phyloP scores from a whole-genome alignment of 768 basidiomycete genomes.

The Obba rivulosa region DNA sequence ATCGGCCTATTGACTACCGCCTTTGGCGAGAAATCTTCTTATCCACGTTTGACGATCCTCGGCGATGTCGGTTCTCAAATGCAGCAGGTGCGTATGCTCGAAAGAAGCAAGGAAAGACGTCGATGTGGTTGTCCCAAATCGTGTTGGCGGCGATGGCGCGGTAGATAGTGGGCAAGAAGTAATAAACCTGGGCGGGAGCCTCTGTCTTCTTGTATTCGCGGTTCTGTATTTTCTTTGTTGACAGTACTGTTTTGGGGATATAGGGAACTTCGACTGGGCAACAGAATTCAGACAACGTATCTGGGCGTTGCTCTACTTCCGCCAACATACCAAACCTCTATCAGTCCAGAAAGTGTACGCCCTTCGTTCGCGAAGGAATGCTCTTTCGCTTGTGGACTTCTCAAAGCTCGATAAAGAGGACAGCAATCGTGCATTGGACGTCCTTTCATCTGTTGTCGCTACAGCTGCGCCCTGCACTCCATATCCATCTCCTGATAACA shows the following conservation, averaged over 20 bases:
- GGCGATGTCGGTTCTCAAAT: not conserved
- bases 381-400: slow-evolving; percentile 3
- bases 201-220: not conserved
- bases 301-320: not conserved
- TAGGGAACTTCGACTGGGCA: slow-evolving; percentile 9
- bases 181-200: not conserved
- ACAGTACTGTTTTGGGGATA: not conserved
- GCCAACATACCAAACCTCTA: not conserved
- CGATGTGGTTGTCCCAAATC: not conserved
- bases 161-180: not conserved
- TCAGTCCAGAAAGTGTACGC: slow-evolving; percentile 4
- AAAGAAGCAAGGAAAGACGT: slow-evolving; percentile 2
- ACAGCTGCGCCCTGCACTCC: not conserved
- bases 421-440: not conserved
- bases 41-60: slow-evolving; percentile 30
- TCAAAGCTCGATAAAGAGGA: not conserved
- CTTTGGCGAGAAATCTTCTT: slow-evolving; percentile 35
- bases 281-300: slow-evolving; percentile 4
- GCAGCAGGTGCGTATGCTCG: not conserved
- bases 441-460: not conserved
- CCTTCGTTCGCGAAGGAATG: not conserved
- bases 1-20: slow-evolving; percentile 24
- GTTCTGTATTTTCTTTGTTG: not conserved
- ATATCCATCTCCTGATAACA: not conserved
- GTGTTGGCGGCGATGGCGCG: no score